Evolutionary conservation across 2,329 filamentous ascomycete species (phyloP), one percentile per base, ranked within the genome.

Genomic region (Aspergillus floridensis): DNA sequence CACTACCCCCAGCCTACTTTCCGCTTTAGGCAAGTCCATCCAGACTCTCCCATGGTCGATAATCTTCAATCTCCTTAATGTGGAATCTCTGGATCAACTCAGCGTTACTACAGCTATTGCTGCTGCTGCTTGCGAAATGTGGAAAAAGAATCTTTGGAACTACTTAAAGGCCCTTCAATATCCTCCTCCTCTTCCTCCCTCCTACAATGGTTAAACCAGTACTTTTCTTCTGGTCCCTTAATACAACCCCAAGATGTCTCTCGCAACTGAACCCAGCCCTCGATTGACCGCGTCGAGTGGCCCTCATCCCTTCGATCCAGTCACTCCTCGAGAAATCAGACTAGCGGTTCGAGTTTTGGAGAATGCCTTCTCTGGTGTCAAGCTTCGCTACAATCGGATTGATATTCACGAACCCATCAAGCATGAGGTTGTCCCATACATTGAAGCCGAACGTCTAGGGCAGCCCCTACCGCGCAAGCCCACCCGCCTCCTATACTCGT

Each of bases 371-470:
- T 71, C 74, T 1, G 72, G 71, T 3, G 70, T 76, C 2, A 49
- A 65, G n/a, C 65, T 80, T 26, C 74, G 77, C 31, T 87, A 85
- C 80, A 90, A 91, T 74, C 83, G 83, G 62, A 82, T 91, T 51
- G 89, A 85, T 12, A 77, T 89, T 5, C 81, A 87, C 54, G 86
- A 89, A 66, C 87, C 87, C 12, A 79, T 80, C 38, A 90, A 89
- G 78, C 77, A 76, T 21, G 78, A 84, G 68, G 79, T 81, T 65
- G 67, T 86, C 16, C 80, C 81, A 52, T 88, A 88, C 70, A 77
- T 86, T 29, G 85, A 87, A 57, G 87, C 85, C 58, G 87, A 89
- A 69, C 82, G 86, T 59, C 74, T 76, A 49, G 79, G 82, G 41
- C 72, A 71, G 16, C 76, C 79, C 5, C 74, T 84, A 6, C 80